Percentiles rank a stretch among this genome's conserved stretches.
Conservation (phyloP, 495 filamentous ascomycete genomes). For the Penicillium lividum region DNA sequence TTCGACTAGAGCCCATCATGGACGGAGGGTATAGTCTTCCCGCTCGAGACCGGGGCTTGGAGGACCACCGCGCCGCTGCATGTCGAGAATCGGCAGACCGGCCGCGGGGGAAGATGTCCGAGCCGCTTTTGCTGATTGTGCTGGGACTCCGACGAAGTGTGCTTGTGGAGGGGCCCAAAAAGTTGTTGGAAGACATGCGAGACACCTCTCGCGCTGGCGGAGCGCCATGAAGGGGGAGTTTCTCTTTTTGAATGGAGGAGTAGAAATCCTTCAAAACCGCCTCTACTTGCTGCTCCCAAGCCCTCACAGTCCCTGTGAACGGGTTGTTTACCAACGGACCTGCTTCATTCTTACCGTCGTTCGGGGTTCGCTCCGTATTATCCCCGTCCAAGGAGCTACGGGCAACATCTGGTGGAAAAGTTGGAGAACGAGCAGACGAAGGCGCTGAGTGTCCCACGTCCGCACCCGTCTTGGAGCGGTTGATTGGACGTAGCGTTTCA, state of each 20-base stretch:
- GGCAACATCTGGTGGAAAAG: constrained; percentile 24
- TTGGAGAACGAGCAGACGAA: constrained; percentile 25
- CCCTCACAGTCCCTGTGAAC: constrained; percentile 72
- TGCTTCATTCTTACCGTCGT: constrained; percentile 26
- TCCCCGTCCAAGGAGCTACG: constrained; percentile 23
- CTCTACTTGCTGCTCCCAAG: constrained; percentile 90
- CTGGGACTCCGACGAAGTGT: constrained; percentile 85
- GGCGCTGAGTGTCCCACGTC: constrained; percentile 17
- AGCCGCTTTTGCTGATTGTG: constrained; percentile 86
- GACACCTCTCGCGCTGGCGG: constrained; percentile 46
- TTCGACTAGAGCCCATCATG: constrained; percentile 86
- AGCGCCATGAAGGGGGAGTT: constrained; percentile 77
- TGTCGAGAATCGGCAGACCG: constrained; percentile 66
- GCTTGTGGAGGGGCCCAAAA: constrained; percentile 45
- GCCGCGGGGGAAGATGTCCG: constrained; percentile 71
- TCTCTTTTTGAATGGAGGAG: constrained; percentile 79
- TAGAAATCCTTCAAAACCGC: constrained; percentile 90
- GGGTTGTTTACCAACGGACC: constrained; percentile 76
- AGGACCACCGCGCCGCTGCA: constrained; percentile 71
- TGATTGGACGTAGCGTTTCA: constrained; percentile 52
- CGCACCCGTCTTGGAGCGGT: constrained; percentile 32
- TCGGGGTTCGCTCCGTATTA: constrained; percentile 31
- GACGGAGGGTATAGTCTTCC: constrained; percentile 76
- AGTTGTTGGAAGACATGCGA: constrained; percentile 43
- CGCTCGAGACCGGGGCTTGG: constrained; percentile 77